A percentile compares a stretch with the other conserved stretches of the same genome.
Conservation (phyloP, 2,329 filamentous ascomycete species). For the Monosporascus sp. region DNA sequence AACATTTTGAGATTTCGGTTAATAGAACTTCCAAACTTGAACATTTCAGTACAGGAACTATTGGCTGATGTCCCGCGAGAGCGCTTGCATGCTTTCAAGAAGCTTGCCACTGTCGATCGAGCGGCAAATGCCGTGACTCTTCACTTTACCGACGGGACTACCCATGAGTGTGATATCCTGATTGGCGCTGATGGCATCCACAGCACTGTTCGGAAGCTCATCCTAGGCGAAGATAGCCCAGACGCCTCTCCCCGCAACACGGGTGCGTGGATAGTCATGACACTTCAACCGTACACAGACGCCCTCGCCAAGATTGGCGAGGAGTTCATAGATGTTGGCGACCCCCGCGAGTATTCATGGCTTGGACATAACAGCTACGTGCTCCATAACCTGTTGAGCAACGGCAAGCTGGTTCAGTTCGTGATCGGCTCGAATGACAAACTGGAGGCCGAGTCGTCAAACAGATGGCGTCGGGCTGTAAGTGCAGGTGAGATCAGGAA, state of each 20-base stretch:
- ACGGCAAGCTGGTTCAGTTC: constrained; percentile 16
- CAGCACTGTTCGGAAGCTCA: constrained; percentile 30
- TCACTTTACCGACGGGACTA: constrained; percentile 16
- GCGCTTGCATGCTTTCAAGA: constrained; percentile 19
- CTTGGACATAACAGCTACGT: constrained; percentile 9
- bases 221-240: constrained; percentile 22
- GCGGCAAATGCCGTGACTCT: constrained; percentile 5
- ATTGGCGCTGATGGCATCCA: constrained; percentile 35
- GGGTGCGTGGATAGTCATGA: constrained; percentile 18
- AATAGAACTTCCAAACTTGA: too few species aligned
- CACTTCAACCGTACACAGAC: constrained; percentile 13
- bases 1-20: too few species aligned
- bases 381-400: constrained; percentile 14
- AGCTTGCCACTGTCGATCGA: constrained; percentile 8
- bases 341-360: constrained; percentile 21
- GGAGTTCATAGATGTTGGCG: constrained; percentile 7
- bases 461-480: constrained; percentile 14
- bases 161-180: constrained; percentile 29
- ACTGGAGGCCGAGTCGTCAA: constrained; percentile 3
- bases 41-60: constrained; percentile 8
- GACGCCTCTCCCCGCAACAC: constrained; percentile 14
- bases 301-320: constrained; percentile 15
- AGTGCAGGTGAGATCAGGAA: constrained; percentile 12
- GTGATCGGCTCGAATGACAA: constrained; percentile 11
- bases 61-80: constrained; percentile 11